Conservation (phyloP, 2,329 filamentous ascomycete genomes). For the Aurifilum marmelostoma region DNA sequence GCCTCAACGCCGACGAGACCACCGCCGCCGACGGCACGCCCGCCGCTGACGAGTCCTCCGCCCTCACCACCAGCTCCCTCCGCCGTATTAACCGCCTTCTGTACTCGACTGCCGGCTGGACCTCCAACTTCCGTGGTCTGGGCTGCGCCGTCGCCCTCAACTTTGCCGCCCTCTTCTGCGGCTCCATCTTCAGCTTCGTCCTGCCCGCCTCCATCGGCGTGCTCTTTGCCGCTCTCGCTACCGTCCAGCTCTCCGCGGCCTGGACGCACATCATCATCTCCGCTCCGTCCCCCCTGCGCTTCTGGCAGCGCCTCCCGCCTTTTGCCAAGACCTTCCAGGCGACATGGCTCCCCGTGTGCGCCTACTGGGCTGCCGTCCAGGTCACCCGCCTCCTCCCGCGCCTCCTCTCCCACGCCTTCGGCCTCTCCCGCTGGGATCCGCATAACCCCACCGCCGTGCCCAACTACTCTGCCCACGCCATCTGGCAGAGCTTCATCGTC, state of each 20-base stretch:
- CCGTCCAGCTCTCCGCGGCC: constrained; percentile 70
- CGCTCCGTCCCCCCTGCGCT: constrained; percentile 62
- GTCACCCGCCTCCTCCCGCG: constrained; percentile 52
- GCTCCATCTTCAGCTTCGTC: constrained; percentile 45
- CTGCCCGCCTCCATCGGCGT: constrained; percentile 51
- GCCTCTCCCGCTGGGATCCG: constrained; percentile 47
- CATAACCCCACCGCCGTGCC: constrained; percentile 43
- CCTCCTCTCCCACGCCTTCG: constrained; percentile 50
- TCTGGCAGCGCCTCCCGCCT: constrained; percentile 71
- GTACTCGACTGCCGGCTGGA: constrained; percentile 63
- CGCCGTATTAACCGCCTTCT: constrained; percentile 60
- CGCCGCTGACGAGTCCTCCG: constrained; percentile 39
- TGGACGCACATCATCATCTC: constrained; percentile 91
- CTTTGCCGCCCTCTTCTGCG: constrained; percentile 42
- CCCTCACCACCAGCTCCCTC: constrained; percentile 54
- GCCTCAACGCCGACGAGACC: constrained; percentile 43
- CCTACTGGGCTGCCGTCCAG: constrained; percentile 62
- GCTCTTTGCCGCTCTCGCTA: constrained; percentile 61
- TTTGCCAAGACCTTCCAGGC: constrained; percentile 67
- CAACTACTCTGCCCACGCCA: constrained; percentile 42
- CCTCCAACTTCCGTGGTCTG: constrained; percentile 72
- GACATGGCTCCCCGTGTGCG: constrained; percentile 68
- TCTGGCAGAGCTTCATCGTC: constrained; percentile 53
- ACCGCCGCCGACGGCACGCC: constrained; percentile 39
- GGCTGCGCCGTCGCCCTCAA: constrained; percentile 49